Base-by-base conservation (phyloP, 805 yeast species). In the Helenozyma rhizophorensis region DNA sequence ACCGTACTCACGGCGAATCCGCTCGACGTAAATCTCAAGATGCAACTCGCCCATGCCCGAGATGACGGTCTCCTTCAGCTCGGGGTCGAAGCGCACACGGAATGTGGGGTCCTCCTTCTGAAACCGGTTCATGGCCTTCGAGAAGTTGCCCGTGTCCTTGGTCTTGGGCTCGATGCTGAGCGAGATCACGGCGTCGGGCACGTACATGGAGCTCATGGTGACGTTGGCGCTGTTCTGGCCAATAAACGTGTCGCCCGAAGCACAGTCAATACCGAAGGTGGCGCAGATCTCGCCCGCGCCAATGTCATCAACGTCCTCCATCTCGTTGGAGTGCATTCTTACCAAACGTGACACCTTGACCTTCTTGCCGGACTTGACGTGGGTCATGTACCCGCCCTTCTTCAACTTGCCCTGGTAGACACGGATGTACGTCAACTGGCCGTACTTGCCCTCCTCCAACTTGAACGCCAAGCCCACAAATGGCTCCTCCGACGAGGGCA, bases 251-350 rank as follows among this genome's bases (percentile, higher is more conserved):
- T 93, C 98, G 54, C 99, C 99, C 10, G 98, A 93, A 9, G 97
- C 80, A 74, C 99, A 93, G 61, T 93, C 98, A 48, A 93, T 85
- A 65, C 99, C 99, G 52, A 93, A 93, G 37, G 97, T 90, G 34
- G 99, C 99, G 69, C 99, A 93, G 51, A 93, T 93, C 68, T 93
- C 98, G 59, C 99, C 99, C 19, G 97, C 90, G 14, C 90, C 93
- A 53, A 87, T 82, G 65, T 89, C 97, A 30, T 80, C 84, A 30
- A 87, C 93, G 57, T 93, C 99, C 69, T 93, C 98, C 97, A 93
- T 89, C 58, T 93, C 98, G 43, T 89, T 86, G 18, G 97, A 87
- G 69, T 93, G 97, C 99, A 93, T 93, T 67, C 97, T 83, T 32
- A 88, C 98, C 52, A 93, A 74, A 54, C 98, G 77, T 10, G 97